phyloP scores from a whole-genome alignment of 306 rosid genomes.

The Begonia peltatifolia region DNA sequence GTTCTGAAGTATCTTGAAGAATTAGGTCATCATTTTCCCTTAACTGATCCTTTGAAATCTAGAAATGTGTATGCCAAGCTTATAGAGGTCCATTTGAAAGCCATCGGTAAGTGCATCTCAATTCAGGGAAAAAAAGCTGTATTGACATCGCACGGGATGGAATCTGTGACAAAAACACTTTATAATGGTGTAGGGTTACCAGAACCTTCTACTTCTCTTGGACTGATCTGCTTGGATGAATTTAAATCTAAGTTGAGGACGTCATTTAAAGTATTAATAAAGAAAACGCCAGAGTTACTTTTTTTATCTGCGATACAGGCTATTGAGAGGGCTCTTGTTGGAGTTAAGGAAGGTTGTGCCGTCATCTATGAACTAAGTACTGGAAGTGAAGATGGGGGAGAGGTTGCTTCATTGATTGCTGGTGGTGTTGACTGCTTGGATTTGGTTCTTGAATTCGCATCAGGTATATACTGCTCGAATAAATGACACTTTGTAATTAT shows the following conservation, averaged over 20 bases:
- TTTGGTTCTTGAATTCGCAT: constrained; percentile 67
- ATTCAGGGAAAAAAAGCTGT: constrained; percentile 73
- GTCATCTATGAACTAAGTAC: constrained; percentile 40
- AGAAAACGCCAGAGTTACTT: constrained; percentile 56
- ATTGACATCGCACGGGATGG: constrained; percentile 52
- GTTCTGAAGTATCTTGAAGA: constrained; percentile 59
- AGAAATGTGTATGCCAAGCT: constrained; percentile 37
- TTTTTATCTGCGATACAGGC: constrained; percentile 56
- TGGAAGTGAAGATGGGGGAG: constrained; percentile 46
- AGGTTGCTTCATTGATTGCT: constrained; percentile 50
- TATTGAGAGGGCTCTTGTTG: constrained; percentile 72
- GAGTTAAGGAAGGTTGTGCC: constrained; percentile 40
- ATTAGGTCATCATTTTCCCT: constrained; percentile 48
- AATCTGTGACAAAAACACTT: constrained; percentile 48
- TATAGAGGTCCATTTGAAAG: constrained; percentile 48
- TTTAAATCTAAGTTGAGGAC: constrained; percentile 52
- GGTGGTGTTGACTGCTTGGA: constrained; percentile 77
- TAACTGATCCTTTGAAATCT: constrained; percentile 43
- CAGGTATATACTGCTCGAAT: constrained; percentile 33
- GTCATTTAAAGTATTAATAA: constrained; percentile 52
- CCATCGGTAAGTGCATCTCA: constrained; percentile 65
- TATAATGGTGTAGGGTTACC: constrained; percentile 20
- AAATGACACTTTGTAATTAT: too few species aligned
- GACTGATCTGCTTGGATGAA: constrained; percentile 40
- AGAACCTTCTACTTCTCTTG: constrained; percentile 33